phyloP scores from a whole-genome alignment of 345 rosid species.

The Citropsis articulata region DNA sequence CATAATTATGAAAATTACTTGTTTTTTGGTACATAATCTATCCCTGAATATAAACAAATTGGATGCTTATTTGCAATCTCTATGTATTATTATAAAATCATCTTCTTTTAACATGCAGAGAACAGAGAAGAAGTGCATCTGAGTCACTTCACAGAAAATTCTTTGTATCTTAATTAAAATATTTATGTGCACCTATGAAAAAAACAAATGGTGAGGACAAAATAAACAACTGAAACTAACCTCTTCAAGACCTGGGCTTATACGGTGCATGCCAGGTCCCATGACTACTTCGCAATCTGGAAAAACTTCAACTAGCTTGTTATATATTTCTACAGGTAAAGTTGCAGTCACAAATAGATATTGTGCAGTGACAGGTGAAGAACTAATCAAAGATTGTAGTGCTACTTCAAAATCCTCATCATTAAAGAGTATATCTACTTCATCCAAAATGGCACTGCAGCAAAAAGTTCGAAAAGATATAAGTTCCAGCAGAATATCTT shows the following conservation, averaged over 20 bases:
- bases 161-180: neutral
- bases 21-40: neutral
- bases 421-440: constrained; percentile 79
- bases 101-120: neutral
- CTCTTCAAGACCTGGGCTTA: constrained; percentile 85
- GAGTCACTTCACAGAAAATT: neutral
- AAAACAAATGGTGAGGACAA: neutral
- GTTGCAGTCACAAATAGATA: constrained; percentile 96
- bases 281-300: constrained; percentile 84
- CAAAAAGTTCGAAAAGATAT: constrained; percentile 13
- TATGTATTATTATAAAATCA: neutral
- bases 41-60: neutral
- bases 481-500: neutral
- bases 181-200: neutral
- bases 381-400: constrained; percentile 62
- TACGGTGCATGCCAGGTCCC: constrained; percentile 94
- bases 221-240: constrained; percentile 33
- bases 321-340: constrained; percentile 74
- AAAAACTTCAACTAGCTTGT: constrained; percentile 76
- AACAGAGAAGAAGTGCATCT: neutral
- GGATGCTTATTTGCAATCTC: neutral
- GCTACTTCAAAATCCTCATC: constrained; percentile 81
- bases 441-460: constrained; percentile 81
- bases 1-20: neutral
- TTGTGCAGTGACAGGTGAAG: constrained; percentile 67